Evolutionary conservation across 805 yeast species (phyloP), one percentile per base, ranked within the genome.

Genomic region (Starmerella potacharoeniae): DNA sequence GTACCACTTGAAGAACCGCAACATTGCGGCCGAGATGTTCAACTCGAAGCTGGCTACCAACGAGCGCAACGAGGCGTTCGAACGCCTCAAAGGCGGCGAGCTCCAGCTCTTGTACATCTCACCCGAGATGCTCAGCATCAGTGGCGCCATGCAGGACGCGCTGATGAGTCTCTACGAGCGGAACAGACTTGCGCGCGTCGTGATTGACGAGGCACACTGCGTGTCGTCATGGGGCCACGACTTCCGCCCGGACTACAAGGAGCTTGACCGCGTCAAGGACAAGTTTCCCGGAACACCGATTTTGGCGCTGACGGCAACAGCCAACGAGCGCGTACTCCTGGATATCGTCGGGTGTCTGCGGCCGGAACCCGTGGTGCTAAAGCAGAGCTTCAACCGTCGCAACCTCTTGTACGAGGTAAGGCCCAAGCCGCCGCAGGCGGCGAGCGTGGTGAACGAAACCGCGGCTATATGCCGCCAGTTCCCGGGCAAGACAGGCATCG

Each of bases 181-280:
- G 33, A 72, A 76, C 13, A 71, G 73, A 62, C 71, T 93, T 39
- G 95, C 97, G 0, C 74, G 97, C 53, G 77, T 93, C 40, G 96
- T 93, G 10, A 88, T 93, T 46, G 98, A 93, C 71, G 98, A 88
- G 66, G 98, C 98, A 0, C 98, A 93, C 71, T 93, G 98, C 76
- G 95, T 93, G 46, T 87, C 96, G 52, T 84, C 95, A 10, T 93
- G 98, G 98, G 98, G 98, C 22, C 98, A 93, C 69, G 98, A 93
- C 69, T 93, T 93, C 68, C 76, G 98, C 52, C 97, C 97, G 0
- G 97, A 93, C 68, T 93, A 93, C 71, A 86, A 89, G 63, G 84
- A 83, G 10, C 74, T 93, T 65, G 79, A 81, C 37, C 77, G 75
- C 60, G 86, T 93, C 68, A 88, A 88, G 64, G 68, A 71, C 17